A percentile compares a stretch with the other conserved stretches of the same genome.
Conservation (phyloP, 345 rosid genomes). For the Psidium guajava region DNA sequence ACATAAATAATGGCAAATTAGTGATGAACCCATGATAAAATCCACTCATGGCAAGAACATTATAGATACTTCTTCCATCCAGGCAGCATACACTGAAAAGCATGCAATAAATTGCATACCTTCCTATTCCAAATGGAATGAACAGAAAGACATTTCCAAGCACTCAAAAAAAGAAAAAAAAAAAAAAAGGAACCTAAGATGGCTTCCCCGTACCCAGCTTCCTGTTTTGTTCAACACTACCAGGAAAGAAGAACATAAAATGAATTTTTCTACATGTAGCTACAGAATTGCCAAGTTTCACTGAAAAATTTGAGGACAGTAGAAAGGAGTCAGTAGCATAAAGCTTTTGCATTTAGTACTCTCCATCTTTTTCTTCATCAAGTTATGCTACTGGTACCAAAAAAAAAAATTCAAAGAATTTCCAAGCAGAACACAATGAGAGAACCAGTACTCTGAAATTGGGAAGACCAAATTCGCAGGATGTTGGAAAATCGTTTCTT, state of each 20-base stretch:
- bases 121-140: neutral
- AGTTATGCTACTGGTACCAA: neutral
- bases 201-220: neutral
- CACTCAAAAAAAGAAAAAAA: neutral
- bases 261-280: neutral
- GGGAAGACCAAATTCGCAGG: neutral
- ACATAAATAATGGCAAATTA: neutral
- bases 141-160: neutral
- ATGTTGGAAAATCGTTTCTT: neutral
- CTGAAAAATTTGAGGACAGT: neutral
- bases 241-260: neutral
- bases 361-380: neutral
- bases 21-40: neutral
- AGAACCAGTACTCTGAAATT: neutral
- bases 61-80: neutral
- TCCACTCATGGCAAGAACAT: neutral
- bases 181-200: neutral
- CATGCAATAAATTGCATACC: neutral
- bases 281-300: neutral
- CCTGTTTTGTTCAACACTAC: neutral
- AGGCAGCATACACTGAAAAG: neutral
- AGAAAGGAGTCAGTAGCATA: neutral
- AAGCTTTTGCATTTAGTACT: neutral
- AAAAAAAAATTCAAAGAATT: neutral
- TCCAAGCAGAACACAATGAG: neutral